Evolutionary conservation across 1,284 basidiomycete genomes (phyloP).

Genomic region (Heimioporus punctisporus): DNA sequence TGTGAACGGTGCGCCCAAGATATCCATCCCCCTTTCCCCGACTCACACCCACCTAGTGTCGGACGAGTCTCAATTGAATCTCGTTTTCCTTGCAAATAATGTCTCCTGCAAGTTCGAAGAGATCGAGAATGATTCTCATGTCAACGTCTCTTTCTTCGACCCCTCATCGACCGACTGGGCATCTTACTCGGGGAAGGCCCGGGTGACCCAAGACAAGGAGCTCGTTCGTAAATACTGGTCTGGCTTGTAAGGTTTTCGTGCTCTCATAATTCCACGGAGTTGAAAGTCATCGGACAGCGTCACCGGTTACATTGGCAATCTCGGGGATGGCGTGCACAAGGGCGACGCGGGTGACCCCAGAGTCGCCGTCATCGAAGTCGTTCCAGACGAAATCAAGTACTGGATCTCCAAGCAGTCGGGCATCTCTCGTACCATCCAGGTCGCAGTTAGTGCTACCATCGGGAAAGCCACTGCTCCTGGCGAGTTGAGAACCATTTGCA

Average conservation of each 20-base stretch:
- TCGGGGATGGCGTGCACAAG: slow-evolving; percentile 87
- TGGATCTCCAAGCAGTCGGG: slow-evolving; percentile 59
- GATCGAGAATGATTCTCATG: slow-evolving; percentile 73
- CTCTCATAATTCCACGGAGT: not conserved
- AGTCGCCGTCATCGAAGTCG: slow-evolving; percentile 79
- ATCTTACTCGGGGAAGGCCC: slow-evolving; percentile 80
- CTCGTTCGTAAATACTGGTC: slow-evolving; percentile 76
- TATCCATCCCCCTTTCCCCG: not conserved
- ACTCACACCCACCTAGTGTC: slow-evolving; percentile 37
- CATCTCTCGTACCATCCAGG: slow-evolving; percentile 50
- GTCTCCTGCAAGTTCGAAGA: slow-evolving; percentile 79
- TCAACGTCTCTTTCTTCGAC: slow-evolving; percentile 84
- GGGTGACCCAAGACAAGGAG: slow-evolving; percentile 61
- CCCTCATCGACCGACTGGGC: slow-evolving; percentile 81
- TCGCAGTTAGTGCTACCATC: slow-evolving; percentile 54
- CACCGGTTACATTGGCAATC: slow-evolving; percentile 85
- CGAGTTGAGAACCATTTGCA: slow-evolving; percentile 62
- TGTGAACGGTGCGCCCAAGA: slow-evolving; percentile 51
- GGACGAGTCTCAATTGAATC: slow-evolving; percentile 48
- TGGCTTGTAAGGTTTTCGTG: slow-evolving; percentile 44
- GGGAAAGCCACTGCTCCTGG: slow-evolving; percentile 65
- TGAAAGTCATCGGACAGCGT: slow-evolving; percentile 39
- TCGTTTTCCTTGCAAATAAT: slow-evolving; percentile 81
- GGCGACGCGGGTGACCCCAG: slow-evolving; percentile 84
- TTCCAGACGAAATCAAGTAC: slow-evolving; percentile 83